These are phyloP conservation scores for Panellus pusillus DNA, from an alignment of 768 basidiomycete species.

Conservation along the genomic window DNA sequence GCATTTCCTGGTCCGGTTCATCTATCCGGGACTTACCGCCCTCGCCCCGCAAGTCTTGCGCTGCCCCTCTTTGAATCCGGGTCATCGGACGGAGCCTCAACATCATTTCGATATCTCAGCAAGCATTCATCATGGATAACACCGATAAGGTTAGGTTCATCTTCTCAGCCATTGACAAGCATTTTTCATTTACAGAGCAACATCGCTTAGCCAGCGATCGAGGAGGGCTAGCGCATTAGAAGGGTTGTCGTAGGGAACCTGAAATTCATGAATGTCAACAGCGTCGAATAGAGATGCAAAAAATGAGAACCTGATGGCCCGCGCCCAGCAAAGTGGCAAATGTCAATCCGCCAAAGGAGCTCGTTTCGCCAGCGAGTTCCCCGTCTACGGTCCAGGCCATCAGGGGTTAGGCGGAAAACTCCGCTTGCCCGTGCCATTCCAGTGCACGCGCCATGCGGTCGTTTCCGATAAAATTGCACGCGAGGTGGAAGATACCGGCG, in stretches of 20 bases:
- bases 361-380: slow-evolving; percentile 33
- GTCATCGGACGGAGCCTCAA: too few relatives aligned
- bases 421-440: slow-evolving; percentile 55
- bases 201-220: slow-evolving; percentile 40
- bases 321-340: slow-evolving; percentile 25
- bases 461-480: slow-evolving; percentile 59
- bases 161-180: not conserved
- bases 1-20: not conserved
- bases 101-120: too few relatives aligned
- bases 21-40: too few relatives aligned
- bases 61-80: too few relatives aligned
- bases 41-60: too few relatives aligned
- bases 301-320: slow-evolving; percentile 34
- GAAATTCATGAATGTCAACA: too few relatives aligned
- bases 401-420: slow-evolving; percentile 41
- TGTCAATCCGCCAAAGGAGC: slow-evolving; percentile 17
- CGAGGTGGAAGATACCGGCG: slow-evolving; percentile 50
- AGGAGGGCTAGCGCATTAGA: slow-evolving; percentile 43
- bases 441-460: slow-evolving; percentile 51
- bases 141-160: too few relatives aligned
- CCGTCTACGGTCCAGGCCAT: slow-evolving; percentile 52
- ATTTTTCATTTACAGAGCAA: slow-evolving; percentile 9
- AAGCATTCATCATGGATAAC: too few relatives aligned
- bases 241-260: slow-evolving; percentile 59
- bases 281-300: not conserved